Evolutionary conservation across 345 rosid species (phyloP), one percentile per base, ranked within the genome.

Genomic region (Salix brachista): DNA sequence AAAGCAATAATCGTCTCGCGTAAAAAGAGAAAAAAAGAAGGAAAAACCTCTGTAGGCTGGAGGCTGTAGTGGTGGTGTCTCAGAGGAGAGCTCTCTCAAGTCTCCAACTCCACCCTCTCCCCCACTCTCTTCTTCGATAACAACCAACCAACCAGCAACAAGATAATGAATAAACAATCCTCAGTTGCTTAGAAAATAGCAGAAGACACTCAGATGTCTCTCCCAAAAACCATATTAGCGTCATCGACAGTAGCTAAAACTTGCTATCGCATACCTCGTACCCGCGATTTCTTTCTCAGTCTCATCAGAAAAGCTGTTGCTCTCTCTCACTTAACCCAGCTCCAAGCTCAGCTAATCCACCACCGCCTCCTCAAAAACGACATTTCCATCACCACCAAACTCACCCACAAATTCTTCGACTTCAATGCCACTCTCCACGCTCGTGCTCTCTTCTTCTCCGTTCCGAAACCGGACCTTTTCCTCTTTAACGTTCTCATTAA

Each of bases 401-500:
- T 92, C 85, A 81, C 86, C 48, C 92, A 91, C 72, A 87, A 76
- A 77, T 87, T 92, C 86, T 85, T 89, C 48, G 85, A 90, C 83
- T 83, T 91, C 79, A 77, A 75, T 72, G 86, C 83, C 90, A 80
- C 87, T 25, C 52, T 67, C 81, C 81, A 85, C 79, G 94, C 94
- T 0, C 88, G 80, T 25, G 56, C 76, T 77, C 84, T 92, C 82
- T 85, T 91, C 84, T 83, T 83, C 78, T 81, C 92, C 74, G 28
- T 90, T 44, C 80, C 82, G 0, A 86, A 77, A 68, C 97, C 97
- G 26, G 97, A 92, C 74, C 80, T 83, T 39, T 92, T 92, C 83
- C 90, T 91, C 76, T 90, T 88, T 84, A 91, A 92, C 75, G 92
- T 90, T 73, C 84, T 91, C 82, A 82, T 92, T 69, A 84, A 87